Evolutionary conservation across 768 basidiomycete genomes (phyloP).

Genomic region (Pleurotus citrinopileatus): DNA sequence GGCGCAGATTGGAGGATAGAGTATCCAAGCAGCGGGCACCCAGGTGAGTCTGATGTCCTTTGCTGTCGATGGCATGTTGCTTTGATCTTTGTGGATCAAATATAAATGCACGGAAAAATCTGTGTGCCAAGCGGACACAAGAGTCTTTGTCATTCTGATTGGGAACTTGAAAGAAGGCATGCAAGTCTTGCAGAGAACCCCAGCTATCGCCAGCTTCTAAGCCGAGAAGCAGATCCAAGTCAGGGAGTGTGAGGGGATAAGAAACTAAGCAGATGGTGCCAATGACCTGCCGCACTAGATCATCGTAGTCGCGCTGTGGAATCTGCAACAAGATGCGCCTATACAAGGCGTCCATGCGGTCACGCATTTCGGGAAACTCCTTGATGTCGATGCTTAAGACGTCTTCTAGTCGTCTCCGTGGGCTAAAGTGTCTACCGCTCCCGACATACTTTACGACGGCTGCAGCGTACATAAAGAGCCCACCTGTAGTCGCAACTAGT

Average conservation of each 20-base stretch:
- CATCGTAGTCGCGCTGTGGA: not conserved
- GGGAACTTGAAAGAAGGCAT: conserved; percentile 1
- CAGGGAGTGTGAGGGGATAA: not conserved
- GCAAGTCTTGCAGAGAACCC: not conserved
- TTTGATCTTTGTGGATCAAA: not conserved
- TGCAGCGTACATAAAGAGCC: conserved; percentile 7
- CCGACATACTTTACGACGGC: conserved; percentile 1
- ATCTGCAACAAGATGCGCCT: conserved; percentile 10
- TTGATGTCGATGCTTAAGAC: not conserved
- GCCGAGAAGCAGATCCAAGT: not conserved
- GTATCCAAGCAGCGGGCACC: not conserved
- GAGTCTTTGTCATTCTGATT: not conserved
- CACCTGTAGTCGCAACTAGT: not conserved
- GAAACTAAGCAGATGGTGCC: conserved; percentile 5
- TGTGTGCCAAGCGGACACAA: not conserved
- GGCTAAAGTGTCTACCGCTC: not conserved
- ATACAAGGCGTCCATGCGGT: conserved; percentile 12
- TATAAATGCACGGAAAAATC: not conserved
- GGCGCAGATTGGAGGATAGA: not conserved
- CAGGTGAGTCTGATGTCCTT: conserved; percentile 8
- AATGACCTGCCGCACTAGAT: not conserved
- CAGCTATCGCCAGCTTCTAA: not conserved
- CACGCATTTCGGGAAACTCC: not conserved
- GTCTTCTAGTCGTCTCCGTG: conserved; percentile 1
- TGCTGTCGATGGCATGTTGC: conserved; percentile 7